A percentile compares a stretch with the other conserved stretches of the same genome.
Conservation (phyloP, 345 rosid species). For the Citropsis articulata region DNA sequence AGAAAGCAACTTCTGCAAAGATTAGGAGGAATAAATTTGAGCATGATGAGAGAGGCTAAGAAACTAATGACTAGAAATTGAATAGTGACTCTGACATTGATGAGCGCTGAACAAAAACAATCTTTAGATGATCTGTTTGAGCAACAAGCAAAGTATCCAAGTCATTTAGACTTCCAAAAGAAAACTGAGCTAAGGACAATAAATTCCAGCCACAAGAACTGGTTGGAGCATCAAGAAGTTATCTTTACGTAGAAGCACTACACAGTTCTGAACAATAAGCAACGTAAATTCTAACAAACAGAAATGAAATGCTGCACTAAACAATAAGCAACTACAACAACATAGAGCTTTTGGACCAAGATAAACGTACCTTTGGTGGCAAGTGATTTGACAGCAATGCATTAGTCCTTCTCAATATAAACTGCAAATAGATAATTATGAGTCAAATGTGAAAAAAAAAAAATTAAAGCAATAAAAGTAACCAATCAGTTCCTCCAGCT, state of each 20-base stretch:
- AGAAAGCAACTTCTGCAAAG: not conserved
- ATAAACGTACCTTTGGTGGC: slow-evolving; percentile 80
- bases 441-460: slow-evolving; percentile 15
- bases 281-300: not conserved
- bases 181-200: not conserved
- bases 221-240: not conserved
- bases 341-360: not conserved
- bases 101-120: not conserved
- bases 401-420: slow-evolving; percentile 94
- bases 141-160: not conserved
- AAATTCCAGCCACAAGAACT: not conserved
- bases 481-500: not conserved
- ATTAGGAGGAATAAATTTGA: not conserved
- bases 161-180: not conserved
- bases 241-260: not conserved
- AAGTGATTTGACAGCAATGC: slow-evolving; percentile 91
- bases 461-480: not conserved
- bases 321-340: not conserved
- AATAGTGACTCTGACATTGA: not conserved
- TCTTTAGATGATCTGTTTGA: not conserved
- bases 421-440: slow-evolving; percentile 48
- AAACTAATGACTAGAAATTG: not conserved
- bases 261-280: not conserved
- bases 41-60: not conserved
- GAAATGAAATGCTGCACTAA: not conserved